phyloP scores from a whole-genome alignment of 2,329 filamentous ascomycete species.

The Exophiala spinifera region DNA sequence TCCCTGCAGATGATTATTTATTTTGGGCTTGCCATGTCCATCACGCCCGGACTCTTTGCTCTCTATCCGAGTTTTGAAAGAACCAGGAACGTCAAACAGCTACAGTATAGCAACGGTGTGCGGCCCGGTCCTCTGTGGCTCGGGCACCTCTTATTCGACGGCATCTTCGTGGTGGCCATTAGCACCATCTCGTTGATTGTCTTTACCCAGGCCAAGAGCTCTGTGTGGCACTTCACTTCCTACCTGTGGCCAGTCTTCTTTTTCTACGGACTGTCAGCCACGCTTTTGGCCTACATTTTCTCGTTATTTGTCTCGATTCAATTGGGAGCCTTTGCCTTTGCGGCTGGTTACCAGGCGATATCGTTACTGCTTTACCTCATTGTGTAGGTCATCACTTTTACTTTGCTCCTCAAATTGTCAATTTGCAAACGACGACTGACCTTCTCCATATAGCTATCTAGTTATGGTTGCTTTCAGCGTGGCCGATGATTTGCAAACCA shows the following conservation, averaged over 20 bases:
- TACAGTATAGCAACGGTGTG: conserved; percentile 26
- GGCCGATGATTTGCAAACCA: conserved; percentile 6
- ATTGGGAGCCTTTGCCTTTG: conserved; percentile 23
- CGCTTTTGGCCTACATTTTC: conserved; percentile 18
- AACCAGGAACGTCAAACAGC: conserved; percentile 11
- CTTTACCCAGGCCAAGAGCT: background rate
- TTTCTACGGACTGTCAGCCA: conserved; percentile 20
- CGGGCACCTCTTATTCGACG: conserved; percentile 22
- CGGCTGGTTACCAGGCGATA: conserved; percentile 18
- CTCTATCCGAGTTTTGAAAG: conserved; percentile 39
- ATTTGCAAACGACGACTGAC: no score
- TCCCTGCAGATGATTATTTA: conserved; percentile 78
- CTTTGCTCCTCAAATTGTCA: no score
- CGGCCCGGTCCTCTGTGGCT: conserved; percentile 19
- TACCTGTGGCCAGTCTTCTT: conserved; percentile 11
- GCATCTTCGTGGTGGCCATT: conserved; percentile 16
- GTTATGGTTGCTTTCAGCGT: conserved; percentile 5
- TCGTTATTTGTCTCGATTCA: conserved; percentile 20
- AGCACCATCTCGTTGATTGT: conserved; percentile 6
- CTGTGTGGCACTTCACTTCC: no score
- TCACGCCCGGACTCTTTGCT: conserved; percentile 81
- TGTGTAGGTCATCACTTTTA: conserved; percentile 5
- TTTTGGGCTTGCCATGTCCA: conserved; percentile 70
- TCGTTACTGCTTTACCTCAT: conserved; percentile 20
- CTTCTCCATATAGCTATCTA: no score